Conservation (phyloP, 495 filamentous ascomycete genomes). For the Hyaloscypha finlandica region DNA sequence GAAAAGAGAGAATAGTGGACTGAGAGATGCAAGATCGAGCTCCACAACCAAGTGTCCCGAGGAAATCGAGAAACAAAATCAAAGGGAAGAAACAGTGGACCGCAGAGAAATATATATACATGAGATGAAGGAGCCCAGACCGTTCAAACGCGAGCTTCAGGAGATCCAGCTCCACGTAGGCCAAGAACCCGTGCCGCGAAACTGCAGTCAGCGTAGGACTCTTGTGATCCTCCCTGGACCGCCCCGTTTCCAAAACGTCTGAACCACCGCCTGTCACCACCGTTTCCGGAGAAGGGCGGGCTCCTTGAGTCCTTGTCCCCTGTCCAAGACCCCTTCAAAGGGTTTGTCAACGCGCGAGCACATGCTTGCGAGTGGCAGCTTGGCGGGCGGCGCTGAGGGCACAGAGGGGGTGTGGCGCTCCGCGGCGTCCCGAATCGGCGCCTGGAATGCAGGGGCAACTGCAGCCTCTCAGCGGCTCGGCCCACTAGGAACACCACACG, state of each 20-base stretch:
- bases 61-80: not conserved
- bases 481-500: not conserved
- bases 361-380: not conserved
- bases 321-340: not conserved
- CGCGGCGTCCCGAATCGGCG: not conserved
- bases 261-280: not conserved
- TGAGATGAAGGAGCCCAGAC: not conserved
- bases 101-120: not conserved
- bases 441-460: not conserved
- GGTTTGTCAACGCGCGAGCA: not conserved
- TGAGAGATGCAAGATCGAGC: not conserved
- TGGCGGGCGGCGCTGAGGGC: not conserved
- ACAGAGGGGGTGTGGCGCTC: not conserved
- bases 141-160: not conserved
- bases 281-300: not conserved
- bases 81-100: not conserved
- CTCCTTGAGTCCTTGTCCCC: not conserved
- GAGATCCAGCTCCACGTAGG: not conserved
- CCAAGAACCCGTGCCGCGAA: no score
- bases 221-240: no score
- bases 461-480: no score
- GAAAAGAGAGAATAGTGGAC: not conserved
- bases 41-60: not conserved
- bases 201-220: not conserved
- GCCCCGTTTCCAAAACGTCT: not conserved